Conservation (phyloP, 495 filamentous ascomycete genomes). For the Neurospora intermedia region DNA sequence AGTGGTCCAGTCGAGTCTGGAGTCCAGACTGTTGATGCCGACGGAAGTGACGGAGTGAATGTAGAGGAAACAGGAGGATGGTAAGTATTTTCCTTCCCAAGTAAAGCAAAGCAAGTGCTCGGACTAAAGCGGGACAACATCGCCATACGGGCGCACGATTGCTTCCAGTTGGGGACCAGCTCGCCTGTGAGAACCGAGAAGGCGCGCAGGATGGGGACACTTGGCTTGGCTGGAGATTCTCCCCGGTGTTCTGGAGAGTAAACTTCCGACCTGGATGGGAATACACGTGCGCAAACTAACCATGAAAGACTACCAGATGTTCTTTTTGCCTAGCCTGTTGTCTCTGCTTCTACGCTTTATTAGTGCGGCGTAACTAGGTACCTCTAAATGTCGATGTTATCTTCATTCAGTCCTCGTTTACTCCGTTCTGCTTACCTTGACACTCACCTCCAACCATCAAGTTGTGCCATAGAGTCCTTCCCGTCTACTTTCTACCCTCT, state of each 20-base stretch:
- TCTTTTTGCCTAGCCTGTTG: background rate
- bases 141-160: background rate
- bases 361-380: too few relatives aligned
- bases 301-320: background rate
- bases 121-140: background rate
- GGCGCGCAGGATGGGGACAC: background rate
- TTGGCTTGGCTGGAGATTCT: background rate
- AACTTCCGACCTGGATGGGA: background rate
- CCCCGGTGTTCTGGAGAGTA: background rate
- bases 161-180: background rate
- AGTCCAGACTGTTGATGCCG: background rate
- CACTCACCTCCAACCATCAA: background rate
- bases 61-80: background rate
- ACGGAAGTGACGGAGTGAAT: background rate
- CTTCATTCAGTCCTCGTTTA: background rate
- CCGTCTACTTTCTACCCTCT: background rate
- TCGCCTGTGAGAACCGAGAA: background rate
- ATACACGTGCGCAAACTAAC: background rate
- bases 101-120: background rate
- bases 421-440: background rate
- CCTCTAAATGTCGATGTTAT: background rate
- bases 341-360: background rate
- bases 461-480: background rate
- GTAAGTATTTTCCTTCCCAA: background rate
- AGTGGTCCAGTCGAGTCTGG: background rate